Base-by-base conservation (phyloP, 805 yeast genomes). In the Candida oleophila region DNA sequence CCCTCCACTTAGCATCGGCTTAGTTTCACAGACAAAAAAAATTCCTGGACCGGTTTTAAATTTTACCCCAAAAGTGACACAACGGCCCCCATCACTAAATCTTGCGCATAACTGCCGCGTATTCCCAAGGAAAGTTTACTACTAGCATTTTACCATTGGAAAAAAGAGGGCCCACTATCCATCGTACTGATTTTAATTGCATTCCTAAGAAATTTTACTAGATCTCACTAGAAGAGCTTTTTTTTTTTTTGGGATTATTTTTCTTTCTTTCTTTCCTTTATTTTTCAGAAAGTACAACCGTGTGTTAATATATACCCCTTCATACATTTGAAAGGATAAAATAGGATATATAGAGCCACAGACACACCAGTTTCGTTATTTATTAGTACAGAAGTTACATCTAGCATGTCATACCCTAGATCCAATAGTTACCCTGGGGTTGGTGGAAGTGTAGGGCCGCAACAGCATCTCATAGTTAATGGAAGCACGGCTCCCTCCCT, bases 371-470 rank as follows among this genome's bases (percentile, higher is more conserved):
- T 25, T 25, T 25, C 11, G 11, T 7, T 25, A 25, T 5, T 25
- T 25, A 11, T 5, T 25, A 25, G 11, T n/a, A n/a, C n/a, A n/a
- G n/a, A n/a, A n/a, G n/a, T n/a, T n/a, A n/a, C 33, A 28, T 14
- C 9, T 28, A 14, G 39, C 22, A 36, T 36, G 34, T 20, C 42
- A 21, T 39, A 39, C 30, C 42, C 42, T 15, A 39, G 42, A 39
- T 39, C 42, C 15, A 39, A 39, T 21, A 15, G 22, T 11, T 39
- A 39, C 14, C 42, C 42, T 18, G 42, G 42, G 14, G 16, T 39
- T 3, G 42, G 42, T 9, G 21, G 19, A 12, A 21, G 34, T 14
- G 8, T 21, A 3, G 33, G 30, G 33, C 30, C 30, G 5, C 30
- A 25, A 25, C 30, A 25, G 30, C 42, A 36, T 12, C 39, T 36